Evolutionary conservation across 495 filamentous ascomycete species (phyloP).

Genomic region (Penicillium diatomitis): DNA sequence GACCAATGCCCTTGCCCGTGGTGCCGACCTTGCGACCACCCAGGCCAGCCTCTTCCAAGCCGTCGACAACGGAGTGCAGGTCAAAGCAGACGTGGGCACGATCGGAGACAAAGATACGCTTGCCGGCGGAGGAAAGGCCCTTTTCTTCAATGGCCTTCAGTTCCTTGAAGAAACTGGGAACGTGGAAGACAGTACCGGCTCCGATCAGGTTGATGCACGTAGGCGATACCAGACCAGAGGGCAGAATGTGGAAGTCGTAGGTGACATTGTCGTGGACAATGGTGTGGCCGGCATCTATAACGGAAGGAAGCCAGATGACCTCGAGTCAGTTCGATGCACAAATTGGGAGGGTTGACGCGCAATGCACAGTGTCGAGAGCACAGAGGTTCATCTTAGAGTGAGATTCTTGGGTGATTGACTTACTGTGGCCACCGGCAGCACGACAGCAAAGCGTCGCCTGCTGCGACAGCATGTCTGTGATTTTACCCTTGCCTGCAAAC

Average conservation of each 20-base stretch:
- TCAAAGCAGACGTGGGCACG: slow-evolving; percentile 79
- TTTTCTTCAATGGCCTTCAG: slow-evolving; percentile 60
- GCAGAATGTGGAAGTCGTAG: slow-evolving; percentile 67
- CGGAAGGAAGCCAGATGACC: slow-evolving; percentile 1
- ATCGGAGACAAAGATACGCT: slow-evolving; percentile 70
- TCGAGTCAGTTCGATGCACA: background rate
- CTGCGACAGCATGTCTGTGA: slow-evolving; percentile 57
- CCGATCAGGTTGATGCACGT: slow-evolving; percentile 76
- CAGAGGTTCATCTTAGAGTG: too few species aligned
- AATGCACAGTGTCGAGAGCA: too few species aligned
- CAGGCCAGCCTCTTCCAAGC: slow-evolving; percentile 69
- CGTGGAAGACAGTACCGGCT: slow-evolving; percentile 74
- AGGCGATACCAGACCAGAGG: slow-evolving; percentile 67
- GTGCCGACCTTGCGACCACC: slow-evolving; percentile 54
- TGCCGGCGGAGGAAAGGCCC: slow-evolving; percentile 54
- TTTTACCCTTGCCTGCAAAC: slow-evolving; percentile 54
- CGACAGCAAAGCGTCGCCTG: slow-evolving; percentile 48
- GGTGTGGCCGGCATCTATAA: slow-evolving; percentile 43
- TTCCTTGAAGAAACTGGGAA: slow-evolving; percentile 84
- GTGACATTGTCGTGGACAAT: slow-evolving; percentile 52
- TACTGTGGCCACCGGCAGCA: slow-evolving; percentile 61
- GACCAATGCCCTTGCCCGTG: slow-evolving; percentile 62
- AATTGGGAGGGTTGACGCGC: too few species aligned
- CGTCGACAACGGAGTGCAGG: slow-evolving; percentile 73
- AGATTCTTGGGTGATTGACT: slow-evolving; percentile 3